Evolutionary conservation across 2,329 filamentous ascomycete genomes (phyloP), one percentile per base, ranked within the genome.

Genomic region (Moelleriella libera): DNA sequence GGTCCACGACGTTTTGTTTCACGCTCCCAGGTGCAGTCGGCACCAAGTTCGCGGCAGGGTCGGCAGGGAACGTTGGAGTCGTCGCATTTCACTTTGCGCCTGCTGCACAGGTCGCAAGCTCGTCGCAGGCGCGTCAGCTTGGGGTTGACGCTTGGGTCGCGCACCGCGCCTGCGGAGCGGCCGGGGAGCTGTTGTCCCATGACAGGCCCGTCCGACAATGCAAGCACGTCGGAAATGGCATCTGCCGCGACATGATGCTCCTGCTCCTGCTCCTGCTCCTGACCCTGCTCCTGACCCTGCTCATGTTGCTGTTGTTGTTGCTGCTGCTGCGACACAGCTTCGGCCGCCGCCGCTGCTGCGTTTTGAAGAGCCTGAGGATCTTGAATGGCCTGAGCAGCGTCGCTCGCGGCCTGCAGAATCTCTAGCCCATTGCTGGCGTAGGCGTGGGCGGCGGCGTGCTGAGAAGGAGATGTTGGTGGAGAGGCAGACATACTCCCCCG

Each of bases 31-130:
- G 75, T 79, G 59, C 76, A 80, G 46, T 75, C 70, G 45, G 79
- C 75, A 29, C 70, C 68, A 14, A 80, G 72, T 48, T 78, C 74
- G 49, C 66, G 62, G 53, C 76, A 80, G 4, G 75, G 74, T 30
- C 69, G 69, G 55, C 76, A 80, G 1, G 75, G 75, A n/a, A 75
- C 68, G 28, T 70, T 67, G 40, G 67, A 63, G 51, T 76, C 74
- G 57, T 78, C 74, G 59, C 75, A 79, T 62, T 80, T 80, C 43
- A 80, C 76, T 51, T 80, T 80, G 49, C 76, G 72, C 60, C 75
- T 71, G 49, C 75, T 78, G 58, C 76, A 80, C 68, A 80, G 74
- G 53, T 80, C 76, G 54, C 76, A 80, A 11, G 76, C 76, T 45
- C 76, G 71, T 50, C 76, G 68, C 32, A 80, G 66, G 6, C 76